Evolutionary conservation across 805 yeast species (phyloP).

Genomic region (Kuraishia piskuri): DNA sequence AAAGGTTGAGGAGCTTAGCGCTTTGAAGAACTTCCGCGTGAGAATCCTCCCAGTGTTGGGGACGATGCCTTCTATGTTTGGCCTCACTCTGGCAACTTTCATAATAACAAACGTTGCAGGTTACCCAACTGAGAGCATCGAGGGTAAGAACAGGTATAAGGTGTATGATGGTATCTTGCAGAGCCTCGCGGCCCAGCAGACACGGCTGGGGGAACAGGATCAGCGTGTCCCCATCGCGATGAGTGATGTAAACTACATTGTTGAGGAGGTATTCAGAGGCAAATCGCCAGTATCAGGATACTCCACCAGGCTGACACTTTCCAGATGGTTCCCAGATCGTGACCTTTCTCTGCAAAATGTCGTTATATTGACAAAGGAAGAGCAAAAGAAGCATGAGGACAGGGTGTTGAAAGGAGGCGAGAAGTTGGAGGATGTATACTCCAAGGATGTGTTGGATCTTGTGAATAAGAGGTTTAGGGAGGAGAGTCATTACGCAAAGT

Average conservation of each 20-base stretch:
- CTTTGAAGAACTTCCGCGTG: slow-evolving; percentile 84
- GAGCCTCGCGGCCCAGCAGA: slow-evolving; percentile 79
- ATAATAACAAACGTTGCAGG: slow-evolving; percentile 74
- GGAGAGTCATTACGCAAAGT: slow-evolving; percentile 61
- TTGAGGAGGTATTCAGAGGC: slow-evolving; percentile 91
- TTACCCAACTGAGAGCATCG: slow-evolving; percentile 85
- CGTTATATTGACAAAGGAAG: slow-evolving; percentile 83
- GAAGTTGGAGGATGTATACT: slow-evolving; percentile 52
- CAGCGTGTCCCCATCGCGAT: slow-evolving; percentile 70
- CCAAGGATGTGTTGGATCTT: slow-evolving; percentile 43
- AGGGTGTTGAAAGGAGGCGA: slow-evolving; percentile 67
- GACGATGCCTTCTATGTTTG: slow-evolving; percentile 95
- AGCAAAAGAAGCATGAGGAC: slow-evolving; percentile 72
- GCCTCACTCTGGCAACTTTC: slow-evolving; percentile 81
- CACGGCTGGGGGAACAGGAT: slow-evolving; percentile 63
- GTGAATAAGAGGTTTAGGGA: slow-evolving; percentile 63
- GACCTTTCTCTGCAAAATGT: slow-evolving; percentile 69
- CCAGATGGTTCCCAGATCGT: slow-evolving; percentile 73
- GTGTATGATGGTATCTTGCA: slow-evolving; percentile 78
- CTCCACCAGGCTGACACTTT: slow-evolving; percentile 69
- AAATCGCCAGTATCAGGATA: slow-evolving; percentile 82
- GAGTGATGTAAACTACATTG: slow-evolving; percentile 68
- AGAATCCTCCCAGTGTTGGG: slow-evolving; percentile 94
- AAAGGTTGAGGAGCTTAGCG: slow-evolving; percentile 77
- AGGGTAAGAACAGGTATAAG: slow-evolving; percentile 82